Conservation (phyloP, 1,284 basidiomycete species). For the Leccinum griseonigrum region DNA sequence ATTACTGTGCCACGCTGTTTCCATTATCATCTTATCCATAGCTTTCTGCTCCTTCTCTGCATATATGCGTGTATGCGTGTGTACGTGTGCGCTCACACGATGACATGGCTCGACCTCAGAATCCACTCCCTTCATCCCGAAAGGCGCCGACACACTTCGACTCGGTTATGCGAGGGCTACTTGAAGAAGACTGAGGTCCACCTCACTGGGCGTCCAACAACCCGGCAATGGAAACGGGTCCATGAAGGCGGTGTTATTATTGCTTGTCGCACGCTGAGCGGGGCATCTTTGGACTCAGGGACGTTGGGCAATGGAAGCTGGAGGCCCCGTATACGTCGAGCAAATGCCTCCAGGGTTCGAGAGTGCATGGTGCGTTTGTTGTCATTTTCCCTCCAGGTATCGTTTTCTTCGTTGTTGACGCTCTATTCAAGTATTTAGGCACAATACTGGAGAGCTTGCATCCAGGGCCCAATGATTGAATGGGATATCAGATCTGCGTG, state of each 20-base stretch:
- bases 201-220: conserved; percentile 18
- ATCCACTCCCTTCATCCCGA: conserved; percentile 8
- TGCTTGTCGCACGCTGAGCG: conserved; percentile 29
- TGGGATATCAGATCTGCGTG: too few relatives aligned
- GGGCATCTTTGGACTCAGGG: conserved; percentile 32
- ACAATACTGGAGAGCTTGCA: conserved; percentile 27
- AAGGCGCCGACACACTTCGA: conserved; percentile 15
- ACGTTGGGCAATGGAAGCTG: conserved; percentile 20
- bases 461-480: too few relatives aligned
- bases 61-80: background rate
- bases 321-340: conserved; percentile 22
- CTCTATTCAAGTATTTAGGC: conserved; percentile 24
- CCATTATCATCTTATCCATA: too few relatives aligned
- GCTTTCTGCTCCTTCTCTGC: too few relatives aligned
- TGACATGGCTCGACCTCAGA: background rate
- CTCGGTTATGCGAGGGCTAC: conserved; percentile 4
- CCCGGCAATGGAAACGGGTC: too few relatives aligned
- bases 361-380: conserved; percentile 26
- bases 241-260: conserved; percentile 18
- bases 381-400: too few relatives aligned
- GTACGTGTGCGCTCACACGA: background rate
- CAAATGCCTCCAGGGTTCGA: conserved; percentile 17
- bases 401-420: background rate
- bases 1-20: too few relatives aligned
- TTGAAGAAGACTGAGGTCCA: conserved; percentile 7